These are phyloP conservation scores for Melanogaster broomeanus DNA, from an alignment of 768 basidiomycete genomes.

Conservation along the genomic window DNA sequence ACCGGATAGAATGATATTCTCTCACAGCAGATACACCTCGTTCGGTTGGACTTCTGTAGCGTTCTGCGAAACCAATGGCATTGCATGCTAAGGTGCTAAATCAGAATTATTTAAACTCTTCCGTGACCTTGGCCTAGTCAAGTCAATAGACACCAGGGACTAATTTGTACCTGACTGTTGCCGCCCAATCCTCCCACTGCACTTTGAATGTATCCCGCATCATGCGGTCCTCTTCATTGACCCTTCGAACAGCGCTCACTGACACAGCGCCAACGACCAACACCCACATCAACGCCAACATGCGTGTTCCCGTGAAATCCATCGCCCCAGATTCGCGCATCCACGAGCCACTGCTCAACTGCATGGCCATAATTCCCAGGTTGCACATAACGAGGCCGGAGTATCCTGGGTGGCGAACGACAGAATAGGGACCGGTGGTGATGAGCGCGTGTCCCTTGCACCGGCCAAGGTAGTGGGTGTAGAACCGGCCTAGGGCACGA, in stretches of 20 bases:
- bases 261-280: slow-evolving; percentile 8
- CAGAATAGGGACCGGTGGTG: slow-evolving; percentile 26
- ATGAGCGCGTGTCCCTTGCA: slow-evolving; percentile 24
- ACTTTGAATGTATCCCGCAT: slow-evolving; percentile 14
- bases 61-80: no score
- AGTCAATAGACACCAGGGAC: slow-evolving; percentile 48
- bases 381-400: slow-evolving; percentile 33
- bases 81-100: no score
- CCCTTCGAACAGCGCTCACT: slow-evolving; percentile 8
- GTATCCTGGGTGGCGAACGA: slow-evolving; percentile 33
- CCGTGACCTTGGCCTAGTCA: no score
- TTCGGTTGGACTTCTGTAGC: no score
- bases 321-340: background rate
- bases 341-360: background rate
- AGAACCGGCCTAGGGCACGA: slow-evolving; percentile 22
- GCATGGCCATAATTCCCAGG: slow-evolving; percentile 13
- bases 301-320: slow-evolving; percentile 33
- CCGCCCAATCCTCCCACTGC: slow-evolving; percentile 39
- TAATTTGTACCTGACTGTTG: slow-evolving; percentile 47
- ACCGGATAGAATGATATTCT: no score
- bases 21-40: no score
- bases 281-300: slow-evolving; percentile 1
- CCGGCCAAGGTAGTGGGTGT: slow-evolving; percentile 15
- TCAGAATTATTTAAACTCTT: no score
- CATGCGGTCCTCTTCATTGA: slow-evolving; percentile 11